These are phyloP conservation scores for Infundibulicybe gibba DNA, from an alignment of 768 basidiomycete genomes.

Conservation along the genomic window DNA sequence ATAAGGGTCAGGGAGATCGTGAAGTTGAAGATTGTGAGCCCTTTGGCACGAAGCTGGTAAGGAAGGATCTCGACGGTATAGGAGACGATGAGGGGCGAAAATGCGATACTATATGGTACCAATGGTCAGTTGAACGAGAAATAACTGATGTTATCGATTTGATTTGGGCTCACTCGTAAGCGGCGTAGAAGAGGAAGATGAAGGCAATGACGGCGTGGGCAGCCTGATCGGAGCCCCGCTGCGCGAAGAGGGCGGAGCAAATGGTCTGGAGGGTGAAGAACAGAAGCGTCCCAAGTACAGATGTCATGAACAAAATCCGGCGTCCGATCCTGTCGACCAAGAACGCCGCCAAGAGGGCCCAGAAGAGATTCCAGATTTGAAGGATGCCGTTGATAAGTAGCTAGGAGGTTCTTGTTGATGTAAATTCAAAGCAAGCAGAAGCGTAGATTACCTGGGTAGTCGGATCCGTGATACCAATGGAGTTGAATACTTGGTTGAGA, in stretches of 20 bases:
- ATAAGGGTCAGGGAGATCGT: slow-evolving; percentile 13
- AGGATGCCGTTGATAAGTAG: slow-evolving; percentile 85
- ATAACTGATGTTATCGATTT: neutral
- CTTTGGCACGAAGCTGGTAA: slow-evolving; percentile 12
- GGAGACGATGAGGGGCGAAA: slow-evolving; percentile 30
- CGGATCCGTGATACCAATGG: slow-evolving; percentile 61
- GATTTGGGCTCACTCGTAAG: slow-evolving; percentile 20
- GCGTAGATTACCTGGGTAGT: slow-evolving; percentile 38
- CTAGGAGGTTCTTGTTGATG: slow-evolving; percentile 27
- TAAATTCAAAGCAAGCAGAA: slow-evolving; percentile 5
- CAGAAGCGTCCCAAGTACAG: slow-evolving; percentile 52
- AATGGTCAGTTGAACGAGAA: slow-evolving; percentile 14
- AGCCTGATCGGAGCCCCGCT: slow-evolving; percentile 33
- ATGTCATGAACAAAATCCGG: slow-evolving; percentile 64
- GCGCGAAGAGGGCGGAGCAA: slow-evolving; percentile 35
- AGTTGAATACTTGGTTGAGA: slow-evolving; percentile 66
- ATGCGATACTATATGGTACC: slow-evolving; percentile 16
- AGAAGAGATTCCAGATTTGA: slow-evolving; percentile 76
- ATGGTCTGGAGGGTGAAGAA: slow-evolving; percentile 65
- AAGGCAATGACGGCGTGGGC: slow-evolving; percentile 57
- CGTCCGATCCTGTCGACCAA: slow-evolving; percentile 67
- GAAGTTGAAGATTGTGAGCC: slow-evolving; percentile 13
- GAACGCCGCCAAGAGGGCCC: slow-evolving; percentile 55
- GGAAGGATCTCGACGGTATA: slow-evolving; percentile 18
- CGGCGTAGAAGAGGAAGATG: slow-evolving; percentile 30